Evolutionary conservation across 2,329 filamentous ascomycete genomes (phyloP), one percentile per base, ranked within the genome.

Genomic region (Claviceps spartinae): DNA sequence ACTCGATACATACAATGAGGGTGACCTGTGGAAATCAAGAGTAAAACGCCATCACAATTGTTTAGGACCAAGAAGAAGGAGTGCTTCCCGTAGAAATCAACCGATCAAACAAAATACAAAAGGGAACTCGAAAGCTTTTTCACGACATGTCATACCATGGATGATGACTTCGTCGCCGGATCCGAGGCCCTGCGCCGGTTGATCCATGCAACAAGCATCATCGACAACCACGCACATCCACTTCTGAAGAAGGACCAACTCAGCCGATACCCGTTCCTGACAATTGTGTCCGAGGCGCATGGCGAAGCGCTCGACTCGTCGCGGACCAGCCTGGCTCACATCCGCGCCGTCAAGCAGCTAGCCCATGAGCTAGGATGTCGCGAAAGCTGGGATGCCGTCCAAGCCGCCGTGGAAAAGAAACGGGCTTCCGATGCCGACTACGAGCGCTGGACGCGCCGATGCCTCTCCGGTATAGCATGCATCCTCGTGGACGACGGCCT

Each of bases 401-500:
- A 68, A 57, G 71, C 65, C 41, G 73, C 59, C 44, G 66, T 77
- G 51, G 62, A 68, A 52, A 64, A 65, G 51, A 67, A 66, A 53
- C 72, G 71, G 20, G 60, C 63, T 13, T 62, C 66, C 2, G 69
- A 50, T 9, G n/a, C 48, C 41, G 30, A 76, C 54, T 75, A 78
- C 52, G 70, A 79, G 5, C 74, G 66, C 2, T 81, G 88, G 72
- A 72, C 79, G 11, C 72, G 69, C 45, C 73, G 72, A 55, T 93
- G 86, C 59, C 73, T 94, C 4, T 67, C 78, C 13, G 86, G 86
- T 1, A 85, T 87, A 30, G 81, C 90, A 63, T 79, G 78, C 1
- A 72, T 91, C 11, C 72, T 94, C 1, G 75, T 94, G n/a, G 88
- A 93, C 58, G 87, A 93, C 65, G 83, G 86, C 0, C 68, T 91